Evolutionary conservation across 2,329 filamentous ascomycete species (phyloP).

Genomic region (Ophiocordyceps sinensis): DNA sequence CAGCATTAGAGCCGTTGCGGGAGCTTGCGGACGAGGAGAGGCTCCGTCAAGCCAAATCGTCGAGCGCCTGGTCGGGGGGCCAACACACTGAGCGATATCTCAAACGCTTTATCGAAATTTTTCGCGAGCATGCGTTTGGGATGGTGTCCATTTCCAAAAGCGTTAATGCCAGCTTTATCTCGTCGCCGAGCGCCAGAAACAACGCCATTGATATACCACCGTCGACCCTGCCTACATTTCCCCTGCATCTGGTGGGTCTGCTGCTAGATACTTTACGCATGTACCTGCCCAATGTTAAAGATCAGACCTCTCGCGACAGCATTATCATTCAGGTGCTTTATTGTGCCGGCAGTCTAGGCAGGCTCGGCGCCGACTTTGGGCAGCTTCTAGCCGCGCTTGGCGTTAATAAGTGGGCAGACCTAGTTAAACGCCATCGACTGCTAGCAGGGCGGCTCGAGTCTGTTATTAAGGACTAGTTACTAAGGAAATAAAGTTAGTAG

Average conservation of each 20-base stretch:
- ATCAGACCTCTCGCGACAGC: slow-evolving; percentile 70
- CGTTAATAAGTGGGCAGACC: slow-evolving; percentile 67
- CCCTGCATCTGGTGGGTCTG: slow-evolving; percentile 68
- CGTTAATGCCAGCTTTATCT: slow-evolving; percentile 39
- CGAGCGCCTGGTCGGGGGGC: slow-evolving; percentile 47
- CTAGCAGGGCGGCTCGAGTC: slow-evolving; percentile 67
- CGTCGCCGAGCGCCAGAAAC: slow-evolving; percentile 5
- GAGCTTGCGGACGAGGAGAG: slow-evolving; percentile 83
- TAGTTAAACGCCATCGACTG: slow-evolving; percentile 76
- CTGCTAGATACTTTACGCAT: slow-evolving; percentile 59
- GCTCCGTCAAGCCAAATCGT: slow-evolving; percentile 27
- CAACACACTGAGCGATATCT: slow-evolving; percentile 90
- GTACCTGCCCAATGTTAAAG: slow-evolving; percentile 71
- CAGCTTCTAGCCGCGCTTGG: slow-evolving; percentile 55
- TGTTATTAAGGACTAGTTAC: slow-evolving; percentile 40
- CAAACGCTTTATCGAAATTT: slow-evolving; percentile 93
- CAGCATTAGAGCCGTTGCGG: slow-evolving; percentile 70
- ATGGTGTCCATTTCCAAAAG: slow-evolving; percentile 91
- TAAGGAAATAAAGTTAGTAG: too few species aligned
- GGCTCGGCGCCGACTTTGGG: slow-evolving; percentile 85
- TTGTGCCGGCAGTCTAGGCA: slow-evolving; percentile 78
- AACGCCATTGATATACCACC: slow-evolving; percentile 47
- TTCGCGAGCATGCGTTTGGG: slow-evolving; percentile 91
- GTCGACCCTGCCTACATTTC: slow-evolving; percentile 68
- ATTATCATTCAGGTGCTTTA: slow-evolving; percentile 86